Percentiles rank a stretch among this genome's conserved stretches.
phyloP scores from a whole-genome alignment of 805 yeast genomes.

The Candida fluviatilis region DNA sequence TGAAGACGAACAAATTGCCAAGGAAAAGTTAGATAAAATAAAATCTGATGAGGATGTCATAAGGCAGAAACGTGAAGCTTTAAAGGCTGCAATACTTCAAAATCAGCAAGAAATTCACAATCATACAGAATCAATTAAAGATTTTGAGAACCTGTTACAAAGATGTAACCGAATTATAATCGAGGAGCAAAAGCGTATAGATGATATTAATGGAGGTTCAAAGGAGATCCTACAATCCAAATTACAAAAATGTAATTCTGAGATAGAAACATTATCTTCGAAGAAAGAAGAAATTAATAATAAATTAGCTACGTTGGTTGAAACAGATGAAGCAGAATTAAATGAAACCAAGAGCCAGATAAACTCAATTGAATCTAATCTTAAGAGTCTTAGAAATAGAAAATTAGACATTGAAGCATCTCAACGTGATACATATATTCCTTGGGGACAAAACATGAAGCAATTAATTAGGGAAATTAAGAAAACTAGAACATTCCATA shows the following conservation, averaged over 20 bases:
- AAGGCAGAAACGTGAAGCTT: conserved; percentile 12
- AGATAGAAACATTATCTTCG: conserved; percentile 20
- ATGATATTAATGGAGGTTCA: conserved; percentile 41
- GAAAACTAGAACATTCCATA: conserved; percentile 26
- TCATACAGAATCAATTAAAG: conserved; percentile 16
- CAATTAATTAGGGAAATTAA: conserved; percentile 34
- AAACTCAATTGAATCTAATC: conserved; percentile 6
- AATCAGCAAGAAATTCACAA: conserved; percentile 18
- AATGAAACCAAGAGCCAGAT: conserved; percentile 23
- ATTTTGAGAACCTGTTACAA: conserved; percentile 15
- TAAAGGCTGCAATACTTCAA: conserved; percentile 12
- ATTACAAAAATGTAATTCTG: conserved; percentile 13
- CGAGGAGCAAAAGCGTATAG: conserved; percentile 36
- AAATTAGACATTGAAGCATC: conserved; percentile 12
- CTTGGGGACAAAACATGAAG: conserved; percentile 49
- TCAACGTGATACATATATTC: conserved; percentile 35
- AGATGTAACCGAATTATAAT: conserved; percentile 18
- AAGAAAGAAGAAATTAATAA: conserved; percentile 12
- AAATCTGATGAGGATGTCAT: conserved; percentile 11
- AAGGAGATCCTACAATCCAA: conserved; percentile 26
- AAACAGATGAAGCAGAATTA: conserved; percentile 14
- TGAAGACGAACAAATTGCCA: neutral
- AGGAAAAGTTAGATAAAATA: neutral
- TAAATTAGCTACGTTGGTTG: conserved; percentile 12
- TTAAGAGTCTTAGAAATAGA: conserved; percentile 9